Evolutionary conservation across 1,284 basidiomycete genomes (phyloP), one percentile per base, ranked within the genome.

Genomic region (Cutaneotrichosporon cyanovorans): DNA sequence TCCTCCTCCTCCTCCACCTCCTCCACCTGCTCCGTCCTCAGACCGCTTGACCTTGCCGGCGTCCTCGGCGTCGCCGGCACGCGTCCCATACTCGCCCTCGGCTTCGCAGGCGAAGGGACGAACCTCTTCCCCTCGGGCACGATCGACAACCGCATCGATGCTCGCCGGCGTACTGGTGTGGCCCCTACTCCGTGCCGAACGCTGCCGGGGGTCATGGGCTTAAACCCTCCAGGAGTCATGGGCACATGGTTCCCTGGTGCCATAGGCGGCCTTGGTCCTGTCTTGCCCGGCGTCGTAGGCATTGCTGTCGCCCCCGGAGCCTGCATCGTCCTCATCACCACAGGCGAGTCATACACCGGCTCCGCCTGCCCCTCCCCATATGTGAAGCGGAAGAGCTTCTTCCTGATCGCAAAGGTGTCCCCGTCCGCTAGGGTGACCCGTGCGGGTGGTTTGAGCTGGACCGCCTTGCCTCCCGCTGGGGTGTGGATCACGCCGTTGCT

Each of bases 331-430:
- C 25, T 28, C 8, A 12, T 12, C 25, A 28, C 25, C 25, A 34
- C 46, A 37, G 39, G 47, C 7, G 47, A 46, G 22, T 31, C 36
- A 20, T 40, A 49, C 22, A 21, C 46, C 36, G 11, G 40, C 10
- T 18, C 18, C 6, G 47, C 8, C 11, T 49, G 36, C 2, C 34
- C 36, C 14, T 51, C 23, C 4, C 58, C 58, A 36, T 71, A 71
- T 20, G 63, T 56, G 56, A 71, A 72, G 28, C 61, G 55, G 55
- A 70, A 71, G 16, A 57, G 51, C 52, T 69, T 66, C 50, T 68
- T 66, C 34, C 64, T 58, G 18, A 72, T 58, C 20, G 55, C 52
- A 43, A 72, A 62, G 4, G 55, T 51, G 41, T 72, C 70, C 4
- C 57, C 55, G 40, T 67, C 54, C 3, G 51, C 42, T 2, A 71